Evolutionary conservation across 2,329 filamentous ascomycete genomes (phyloP).

Genomic region (Mycogone perniciosa): DNA sequence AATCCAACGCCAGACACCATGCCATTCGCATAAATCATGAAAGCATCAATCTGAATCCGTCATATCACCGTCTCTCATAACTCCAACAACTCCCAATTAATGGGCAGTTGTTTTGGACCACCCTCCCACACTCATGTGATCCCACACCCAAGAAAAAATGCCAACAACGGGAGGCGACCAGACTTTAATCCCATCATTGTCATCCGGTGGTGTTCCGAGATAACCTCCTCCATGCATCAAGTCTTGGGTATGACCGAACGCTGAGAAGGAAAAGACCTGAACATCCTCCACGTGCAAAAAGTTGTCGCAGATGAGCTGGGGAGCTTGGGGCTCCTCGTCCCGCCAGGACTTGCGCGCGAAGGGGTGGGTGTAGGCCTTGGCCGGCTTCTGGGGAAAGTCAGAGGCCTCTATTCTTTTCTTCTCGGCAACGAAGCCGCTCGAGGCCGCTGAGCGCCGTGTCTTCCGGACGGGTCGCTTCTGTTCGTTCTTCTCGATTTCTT

Average conservation of each 20-base stretch:
- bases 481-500: not conserved
- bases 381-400: conserved; percentile 5
- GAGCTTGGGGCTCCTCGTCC: conserved; percentile 11
- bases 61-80: not conserved
- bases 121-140: conserved; percentile 3
- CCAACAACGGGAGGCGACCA: conserved; percentile 12
- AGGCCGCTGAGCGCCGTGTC: not conserved
- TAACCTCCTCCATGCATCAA: conserved; percentile 1
- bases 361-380: conserved; percentile 6
- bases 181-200: conserved; percentile 8
- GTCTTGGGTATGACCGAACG: conserved; percentile 1
- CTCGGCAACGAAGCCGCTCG: not conserved
- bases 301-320: conserved; percentile 11
- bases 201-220: conserved; percentile 1
- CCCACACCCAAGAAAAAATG: conserved; percentile 13
- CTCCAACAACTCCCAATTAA: not conserved
- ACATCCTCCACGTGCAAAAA: conserved; percentile 13
- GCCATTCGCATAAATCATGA: too few relatives aligned
- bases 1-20: not conserved
- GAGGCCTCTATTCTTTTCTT: not conserved
- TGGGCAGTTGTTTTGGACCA: conserved; percentile 2
- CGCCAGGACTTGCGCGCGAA: conserved; percentile 9
- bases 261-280: conserved; percentile 10
- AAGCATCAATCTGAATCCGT: not conserved
- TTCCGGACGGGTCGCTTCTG: not conserved